Evolutionary conservation across 2,329 filamentous ascomycete species (phyloP).

Genomic region (Ophiostoma australiae): DNA sequence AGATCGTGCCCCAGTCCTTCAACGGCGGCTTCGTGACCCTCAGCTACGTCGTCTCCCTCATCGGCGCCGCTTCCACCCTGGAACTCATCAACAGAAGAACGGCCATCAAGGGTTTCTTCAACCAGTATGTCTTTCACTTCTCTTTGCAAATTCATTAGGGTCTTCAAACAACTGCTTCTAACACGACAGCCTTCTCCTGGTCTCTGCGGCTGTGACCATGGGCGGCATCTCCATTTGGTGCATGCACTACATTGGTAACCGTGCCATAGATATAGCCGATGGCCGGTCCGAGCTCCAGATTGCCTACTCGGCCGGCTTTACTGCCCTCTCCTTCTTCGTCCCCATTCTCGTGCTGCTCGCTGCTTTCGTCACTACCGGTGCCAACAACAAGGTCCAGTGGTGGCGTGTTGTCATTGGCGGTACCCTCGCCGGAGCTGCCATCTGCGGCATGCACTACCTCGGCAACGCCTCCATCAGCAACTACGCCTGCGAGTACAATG

Average conservation of each 20-base stretch:
- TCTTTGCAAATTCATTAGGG: neutral
- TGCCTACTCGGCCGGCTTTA: conserved; percentile 66
- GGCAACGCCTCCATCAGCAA: conserved; percentile 80
- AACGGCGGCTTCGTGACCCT: conserved; percentile 61
- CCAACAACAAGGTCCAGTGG: conserved; percentile 53
- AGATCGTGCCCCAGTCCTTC: conserved; percentile 43
- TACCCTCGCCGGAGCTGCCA: conserved; percentile 64
- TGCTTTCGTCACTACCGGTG: conserved; percentile 68
- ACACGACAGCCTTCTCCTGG: conserved; percentile 51
- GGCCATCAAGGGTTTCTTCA: conserved; percentile 61
- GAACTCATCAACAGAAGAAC: conserved; percentile 76
- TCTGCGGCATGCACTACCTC: conserved; percentile 83
- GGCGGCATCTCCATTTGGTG: conserved; percentile 70
- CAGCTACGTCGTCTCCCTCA: conserved; percentile 70
- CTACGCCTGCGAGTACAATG: conserved; percentile 60
- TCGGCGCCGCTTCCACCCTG: conserved; percentile 73
- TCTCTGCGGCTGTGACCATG: conserved; percentile 64
- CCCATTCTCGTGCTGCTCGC: conserved; percentile 68
- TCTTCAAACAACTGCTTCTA: neutral
- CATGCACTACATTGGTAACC: conserved; percentile 80
- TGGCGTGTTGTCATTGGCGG: conserved; percentile 60
- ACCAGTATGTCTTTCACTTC: conserved; percentile 48
- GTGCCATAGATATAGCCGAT: conserved; percentile 65
- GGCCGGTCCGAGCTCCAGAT: conserved; percentile 63
- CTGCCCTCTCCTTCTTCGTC: conserved; percentile 72